phyloP scores from a whole-genome alignment of 352 stramenopile species.

The Pythium guiyangense region DNA sequence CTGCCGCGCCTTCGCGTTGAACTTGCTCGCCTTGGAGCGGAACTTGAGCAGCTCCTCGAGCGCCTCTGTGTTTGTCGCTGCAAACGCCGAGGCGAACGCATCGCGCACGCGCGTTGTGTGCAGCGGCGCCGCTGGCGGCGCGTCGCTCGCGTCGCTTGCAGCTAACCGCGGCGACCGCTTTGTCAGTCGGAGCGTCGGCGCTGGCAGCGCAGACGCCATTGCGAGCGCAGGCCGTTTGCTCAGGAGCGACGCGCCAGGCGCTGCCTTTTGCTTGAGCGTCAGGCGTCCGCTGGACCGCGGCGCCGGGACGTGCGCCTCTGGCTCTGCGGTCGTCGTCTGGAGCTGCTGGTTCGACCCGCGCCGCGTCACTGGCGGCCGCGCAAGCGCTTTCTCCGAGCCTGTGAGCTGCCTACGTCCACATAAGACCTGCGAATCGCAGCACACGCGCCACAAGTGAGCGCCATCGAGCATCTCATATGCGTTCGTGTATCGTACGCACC shows the following conservation, averaged over 20 bases:
- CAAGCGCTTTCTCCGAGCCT: slow-evolving; percentile 11
- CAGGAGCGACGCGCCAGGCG: slow-evolving; percentile 7
- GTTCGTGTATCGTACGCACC: not conserved
- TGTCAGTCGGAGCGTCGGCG: not conserved
- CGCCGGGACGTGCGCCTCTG: slow-evolving; percentile 7
- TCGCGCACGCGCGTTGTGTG: slow-evolving; percentile 22
- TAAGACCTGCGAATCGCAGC: not conserved
- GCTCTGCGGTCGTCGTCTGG: not conserved
- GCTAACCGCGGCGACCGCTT: slow-evolving; percentile 2
- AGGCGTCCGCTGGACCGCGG: slow-evolving; percentile 11
- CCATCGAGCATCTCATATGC: not conserved
- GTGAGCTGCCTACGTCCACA: slow-evolving; percentile 15
- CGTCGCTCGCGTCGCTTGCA: slow-evolving; percentile 7
- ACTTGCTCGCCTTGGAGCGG: slow-evolving; percentile 63
- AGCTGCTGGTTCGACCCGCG: slow-evolving; percentile 13
- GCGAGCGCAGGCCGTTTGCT: slow-evolving; percentile 7
- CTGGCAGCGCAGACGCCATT: not conserved
- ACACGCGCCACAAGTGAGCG: not conserved
- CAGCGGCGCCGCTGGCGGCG: not conserved
- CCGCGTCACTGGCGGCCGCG: slow-evolving; percentile 13
- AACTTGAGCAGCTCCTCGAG: slow-evolving; percentile 54
- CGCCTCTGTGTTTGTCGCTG: slow-evolving; percentile 25
- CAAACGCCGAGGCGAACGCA: slow-evolving; percentile 30
- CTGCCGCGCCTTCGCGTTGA: slow-evolving; percentile 45
- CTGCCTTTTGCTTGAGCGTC: slow-evolving; percentile 15